Base-by-base conservation (phyloP, 345 rosid genomes). In the Hibiscus trionum region DNA sequence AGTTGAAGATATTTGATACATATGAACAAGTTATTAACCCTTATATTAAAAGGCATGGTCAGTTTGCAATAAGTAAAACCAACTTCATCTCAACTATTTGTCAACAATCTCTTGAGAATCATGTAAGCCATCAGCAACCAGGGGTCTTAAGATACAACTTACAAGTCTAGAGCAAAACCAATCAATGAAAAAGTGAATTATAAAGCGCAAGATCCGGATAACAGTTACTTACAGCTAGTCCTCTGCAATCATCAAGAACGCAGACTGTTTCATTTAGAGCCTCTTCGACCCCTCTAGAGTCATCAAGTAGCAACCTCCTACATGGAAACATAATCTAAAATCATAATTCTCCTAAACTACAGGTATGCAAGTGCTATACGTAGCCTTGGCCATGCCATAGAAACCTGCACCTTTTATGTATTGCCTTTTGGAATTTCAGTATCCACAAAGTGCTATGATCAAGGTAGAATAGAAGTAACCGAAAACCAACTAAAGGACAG, bases 251-350 rank as follows among this genome's bases (percentile, higher is more conserved):
- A 69, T 86, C 77, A 47, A 52, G 76, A 61, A 85, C 86, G 65
- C 98, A 94, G 70, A 85, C 92, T 14, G 93, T 91, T 82, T 94
- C 98, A 73, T 94, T 94, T 70, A 94, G 83, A 79, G 84, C 78
- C 80, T 94, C 97, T 0, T 74, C 97, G 60, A 94, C 98, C 71
- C 98, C 98, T 82, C 95, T 82, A 17, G 89, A 84, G 86, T 94
- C 98, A 71, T 94, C 97, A 19, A 82, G 95, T 75, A 94, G 84
- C 80, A 91, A 80, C 81, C 98, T 90, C 97, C 98, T 94, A 66
- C 58, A 81, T 59, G 35, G 71, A n/a, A 61, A 60, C 29, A 73
- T 61, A 79, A 57, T 72, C 60, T 11, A 67, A 67, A 49, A 65
- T 81, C 55, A 73, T 52, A 12, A 55, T 58, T 72, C 37, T 47